Evolutionary conservation across 805 yeast species (phyloP), one percentile per base, ranked within the genome.

Genomic region (Kodamaea leandrae): DNA sequence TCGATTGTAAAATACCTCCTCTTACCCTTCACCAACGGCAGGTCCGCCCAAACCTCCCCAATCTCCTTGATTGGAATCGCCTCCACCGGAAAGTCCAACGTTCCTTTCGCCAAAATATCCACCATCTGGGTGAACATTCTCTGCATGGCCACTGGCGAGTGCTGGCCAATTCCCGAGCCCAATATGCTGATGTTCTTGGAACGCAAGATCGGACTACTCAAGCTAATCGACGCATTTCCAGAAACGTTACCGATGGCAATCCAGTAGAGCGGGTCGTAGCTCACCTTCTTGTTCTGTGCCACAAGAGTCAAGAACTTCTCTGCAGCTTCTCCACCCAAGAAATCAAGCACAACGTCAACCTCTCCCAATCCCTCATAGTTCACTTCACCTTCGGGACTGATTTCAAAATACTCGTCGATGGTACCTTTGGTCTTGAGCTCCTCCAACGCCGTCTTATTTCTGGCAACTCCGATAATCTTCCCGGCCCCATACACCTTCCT

Each of bases 161-260:
- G 18, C 16, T 45, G 49, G 0, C 49, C 49, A n/a, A 46, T 10
- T 1, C 49, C 49, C 14, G 45, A 40, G 13, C 49, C 49, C 30
- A 43, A 30, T 10, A 46, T 19, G 27, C 20, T 24, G 20, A 46
- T 30, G 35, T 46, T 46, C 35, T 29, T 41, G 14, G 39, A 26
- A 17, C 49, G 34, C 38, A 46, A 41, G 12, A 35, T 10, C 1
- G 39, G 37, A n/a, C 37, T 36, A n/a, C 30, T 14, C 6, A 46
- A 33, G 14, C 14, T 25, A 8, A 43, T 14, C 2, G 20, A 35
- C 9, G 43, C 35, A 6, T 33, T 30, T 6, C 49, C 49, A 14
- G 43, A 43, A 6, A 41, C 28, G 16, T 34, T 25, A n/a, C 49
- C 49, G 9, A 46, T 38, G 17, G 24, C 45, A 14, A 46, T 33